Evolutionary conservation across 495 filamentous ascomycete species (phyloP).

Genomic region (Tuber aestivum): DNA sequence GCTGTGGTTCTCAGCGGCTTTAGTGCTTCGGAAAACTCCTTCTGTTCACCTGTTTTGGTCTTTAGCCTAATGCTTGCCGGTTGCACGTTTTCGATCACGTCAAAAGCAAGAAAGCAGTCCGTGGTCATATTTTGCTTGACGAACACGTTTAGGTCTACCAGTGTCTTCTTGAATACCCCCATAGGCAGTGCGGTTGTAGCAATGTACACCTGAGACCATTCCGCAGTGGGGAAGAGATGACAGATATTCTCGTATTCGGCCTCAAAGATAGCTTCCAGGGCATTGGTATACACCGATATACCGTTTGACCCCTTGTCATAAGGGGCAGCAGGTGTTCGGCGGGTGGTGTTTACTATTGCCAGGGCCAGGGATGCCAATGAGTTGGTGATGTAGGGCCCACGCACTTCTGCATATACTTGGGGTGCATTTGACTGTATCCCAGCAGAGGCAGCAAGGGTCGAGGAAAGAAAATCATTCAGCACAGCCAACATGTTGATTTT

Average conservation of each 20-base stretch:
- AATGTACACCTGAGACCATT: slow-evolving; percentile 71
- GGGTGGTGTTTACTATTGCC: slow-evolving; percentile 71
- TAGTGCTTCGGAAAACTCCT: slow-evolving; percentile 74
- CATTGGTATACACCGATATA: slow-evolving; percentile 81
- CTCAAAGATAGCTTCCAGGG: slow-evolving; percentile 75
- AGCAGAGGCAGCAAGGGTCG: slow-evolving; percentile 50
- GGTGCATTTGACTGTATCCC: slow-evolving; percentile 53
- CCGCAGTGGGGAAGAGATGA: slow-evolving; percentile 72
- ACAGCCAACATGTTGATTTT: slow-evolving; percentile 54
- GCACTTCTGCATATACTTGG: slow-evolving; percentile 74
- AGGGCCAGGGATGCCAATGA: slow-evolving; percentile 77
- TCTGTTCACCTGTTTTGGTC: slow-evolving; percentile 74
- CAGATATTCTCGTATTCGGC: slow-evolving; percentile 86
- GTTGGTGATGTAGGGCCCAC: slow-evolving; percentile 74
- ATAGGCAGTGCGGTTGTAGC: slow-evolving; percentile 70
- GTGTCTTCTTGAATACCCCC: slow-evolving; percentile 72
- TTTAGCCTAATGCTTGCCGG: slow-evolving; percentile 73
- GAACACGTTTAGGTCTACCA: slow-evolving; percentile 82
- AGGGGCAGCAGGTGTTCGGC: slow-evolving; percentile 60
- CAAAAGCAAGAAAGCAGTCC: slow-evolving; percentile 93
- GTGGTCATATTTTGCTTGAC: slow-evolving; percentile 80
- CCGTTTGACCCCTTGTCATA: slow-evolving; percentile 91
- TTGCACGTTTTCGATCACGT: slow-evolving; percentile 89
- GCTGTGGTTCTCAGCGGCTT: slow-evolving; percentile 87
- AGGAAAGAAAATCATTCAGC: slow-evolving; percentile 55